These are phyloP conservation scores for Lasiodiplodia theobromae DNA, from an alignment of 2,329 filamentous ascomycete genomes.

Conservation along the genomic window DNA sequence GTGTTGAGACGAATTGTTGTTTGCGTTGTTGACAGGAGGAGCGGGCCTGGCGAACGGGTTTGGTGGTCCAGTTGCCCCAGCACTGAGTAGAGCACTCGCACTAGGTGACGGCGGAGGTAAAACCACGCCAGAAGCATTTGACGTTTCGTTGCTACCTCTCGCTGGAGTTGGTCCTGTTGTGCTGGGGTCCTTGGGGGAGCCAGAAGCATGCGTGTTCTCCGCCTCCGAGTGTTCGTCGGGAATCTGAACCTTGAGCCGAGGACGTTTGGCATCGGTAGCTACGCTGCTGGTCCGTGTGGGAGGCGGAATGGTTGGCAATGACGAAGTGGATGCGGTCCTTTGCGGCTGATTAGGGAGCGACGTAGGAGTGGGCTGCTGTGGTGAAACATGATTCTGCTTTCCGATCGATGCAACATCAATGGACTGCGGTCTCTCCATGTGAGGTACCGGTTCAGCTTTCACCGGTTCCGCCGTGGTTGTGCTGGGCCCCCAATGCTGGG, in stretches of 20 bases:
- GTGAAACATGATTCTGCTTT: conserved; percentile 58
- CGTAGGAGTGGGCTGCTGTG: conserved; percentile 58
- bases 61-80: conserved; percentile 88
- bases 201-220: conserved; percentile 76
- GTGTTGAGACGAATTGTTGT: conserved; percentile 47
- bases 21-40: conserved; percentile 67
- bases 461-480: conserved; percentile 61
- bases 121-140: conserved; percentile 74
- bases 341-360: conserved; percentile 49
- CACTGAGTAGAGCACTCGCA: conserved; percentile 82
- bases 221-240: conserved; percentile 87
- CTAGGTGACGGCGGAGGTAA: conserved; percentile 93
- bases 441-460: conserved; percentile 47
- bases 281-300: conserved; percentile 81
- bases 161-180: conserved; percentile 66
- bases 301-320: conserved; percentile 73
- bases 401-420: conserved; percentile 67
- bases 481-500: conserved; percentile 71
- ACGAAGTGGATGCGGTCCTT: conserved; percentile 65
- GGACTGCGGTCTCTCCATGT: conserved; percentile 65
- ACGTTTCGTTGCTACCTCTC: conserved; percentile 59
- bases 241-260: conserved; percentile 91
- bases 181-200: conserved; percentile 67
- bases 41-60: conserved; percentile 93
- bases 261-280: conserved; percentile 72